phyloP scores from a whole-genome alignment of 1,284 basidiomycete genomes.

The Phellinidium pouzarii region DNA sequence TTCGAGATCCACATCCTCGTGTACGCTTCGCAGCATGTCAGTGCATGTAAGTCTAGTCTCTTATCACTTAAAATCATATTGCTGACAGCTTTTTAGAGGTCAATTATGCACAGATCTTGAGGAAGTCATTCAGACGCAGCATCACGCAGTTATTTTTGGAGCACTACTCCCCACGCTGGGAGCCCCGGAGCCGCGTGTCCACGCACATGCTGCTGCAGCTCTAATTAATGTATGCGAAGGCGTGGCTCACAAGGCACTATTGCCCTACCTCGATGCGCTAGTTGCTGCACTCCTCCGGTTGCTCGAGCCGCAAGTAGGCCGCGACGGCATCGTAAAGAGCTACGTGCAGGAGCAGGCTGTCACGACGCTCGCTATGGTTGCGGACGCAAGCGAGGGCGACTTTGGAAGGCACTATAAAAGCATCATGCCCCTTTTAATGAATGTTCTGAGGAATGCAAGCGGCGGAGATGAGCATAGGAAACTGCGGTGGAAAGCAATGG shows the following conservation, averaged over 20 bases:
- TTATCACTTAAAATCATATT: slow-evolving; percentile 1
- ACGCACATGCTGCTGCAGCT: slow-evolving; percentile 77
- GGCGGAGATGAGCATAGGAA: slow-evolving; percentile 58
- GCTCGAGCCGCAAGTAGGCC: slow-evolving; percentile 38
- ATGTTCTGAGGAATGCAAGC: slow-evolving; percentile 59
- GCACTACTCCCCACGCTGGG: slow-evolving; percentile 68
- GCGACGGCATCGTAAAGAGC: slow-evolving; percentile 27
- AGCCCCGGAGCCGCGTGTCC: slow-evolving; percentile 75
- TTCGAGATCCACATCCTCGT: slow-evolving; percentile 70
- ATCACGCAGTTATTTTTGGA: slow-evolving; percentile 60
- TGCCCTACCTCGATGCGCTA: slow-evolving; percentile 72
- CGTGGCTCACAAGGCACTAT: slow-evolving; percentile 61
- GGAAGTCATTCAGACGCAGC: slow-evolving; percentile 71
- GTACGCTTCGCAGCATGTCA: slow-evolving; percentile 83
- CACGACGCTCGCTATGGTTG: slow-evolving; percentile 79
- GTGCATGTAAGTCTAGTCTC: slow-evolving; percentile 57
- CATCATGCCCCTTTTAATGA: slow-evolving; percentile 72
- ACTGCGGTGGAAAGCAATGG: slow-evolving; percentile 75
- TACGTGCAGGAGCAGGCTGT: slow-evolving; percentile 84
- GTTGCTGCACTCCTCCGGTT: slow-evolving; percentile 65
- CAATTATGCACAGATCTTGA: slow-evolving; percentile 81
- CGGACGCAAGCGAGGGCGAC: slow-evolving; percentile 68
- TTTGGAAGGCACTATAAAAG: slow-evolving; percentile 66
- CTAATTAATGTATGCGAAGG: slow-evolving; percentile 88
- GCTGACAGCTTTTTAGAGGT: slow-evolving; percentile 39